Conservation (phyloP, 2,329 filamentous ascomycete species). For the Rhynchosporium graminicola region DNA sequence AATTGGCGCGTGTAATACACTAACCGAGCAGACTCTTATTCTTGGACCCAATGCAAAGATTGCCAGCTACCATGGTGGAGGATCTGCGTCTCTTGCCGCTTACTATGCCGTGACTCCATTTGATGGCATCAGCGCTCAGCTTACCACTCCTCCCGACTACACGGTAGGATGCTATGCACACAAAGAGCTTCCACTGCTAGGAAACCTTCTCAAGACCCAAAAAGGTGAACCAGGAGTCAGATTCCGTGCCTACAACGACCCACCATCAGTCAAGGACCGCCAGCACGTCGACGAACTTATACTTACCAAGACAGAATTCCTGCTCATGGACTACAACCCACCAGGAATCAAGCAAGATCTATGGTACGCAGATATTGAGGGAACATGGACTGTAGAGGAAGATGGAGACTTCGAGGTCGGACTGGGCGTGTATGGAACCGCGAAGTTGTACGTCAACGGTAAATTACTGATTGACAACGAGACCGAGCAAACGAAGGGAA, state of each 20-base stretch:
- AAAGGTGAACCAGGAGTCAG: conserved; percentile 58
- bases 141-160: conserved; percentile 49
- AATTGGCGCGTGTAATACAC: not conserved
- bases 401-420: conserved; percentile 41
- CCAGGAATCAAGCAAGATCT: conserved; percentile 40
- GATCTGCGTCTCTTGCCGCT: conserved; percentile 59
- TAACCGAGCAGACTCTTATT: conserved; percentile 49
- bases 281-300: conserved; percentile 53
- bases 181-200: conserved; percentile 62
- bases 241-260: conserved; percentile 58
- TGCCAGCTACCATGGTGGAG: conserved; percentile 61
- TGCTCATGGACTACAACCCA: conserved; percentile 55
- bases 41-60: conserved; percentile 60
- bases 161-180: conserved; percentile 65
- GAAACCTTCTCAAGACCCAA: conserved; percentile 51
- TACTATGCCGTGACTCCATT: conserved; percentile 73
- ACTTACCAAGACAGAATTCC: conserved; percentile 46
- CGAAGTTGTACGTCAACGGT: conserved; percentile 42
- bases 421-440: conserved; percentile 40
- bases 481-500: conserved; percentile 39
- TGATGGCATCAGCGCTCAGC: conserved; percentile 64
- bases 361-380: conserved; percentile 46
- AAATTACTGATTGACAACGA: conserved; percentile 42
- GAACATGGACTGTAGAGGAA: conserved; percentile 37
- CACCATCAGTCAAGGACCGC: conserved; percentile 49